Percentiles rank a stretch among this genome's conserved stretches.
Evolutionary conservation across 306 rosid genomes (phyloP).

Genomic region (Clitoria ternatea): DNA sequence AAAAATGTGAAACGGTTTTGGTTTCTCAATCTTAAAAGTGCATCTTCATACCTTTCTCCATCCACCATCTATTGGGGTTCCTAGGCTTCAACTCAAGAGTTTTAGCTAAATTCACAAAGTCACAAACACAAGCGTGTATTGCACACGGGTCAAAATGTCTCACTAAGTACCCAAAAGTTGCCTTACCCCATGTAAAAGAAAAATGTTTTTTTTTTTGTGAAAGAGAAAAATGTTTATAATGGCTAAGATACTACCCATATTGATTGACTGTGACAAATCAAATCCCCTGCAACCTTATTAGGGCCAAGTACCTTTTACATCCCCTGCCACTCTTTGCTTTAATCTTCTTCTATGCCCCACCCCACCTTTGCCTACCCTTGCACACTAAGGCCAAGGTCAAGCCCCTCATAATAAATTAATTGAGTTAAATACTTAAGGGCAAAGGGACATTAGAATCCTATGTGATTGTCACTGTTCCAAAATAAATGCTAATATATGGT

Average conservation of each 20-base stretch:
- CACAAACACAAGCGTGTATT: conserved; percentile 33
- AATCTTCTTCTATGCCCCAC: conserved; percentile 36
- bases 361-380: conserved; percentile 28
- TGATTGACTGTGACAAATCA: conserved; percentile 47
- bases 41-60: background rate
- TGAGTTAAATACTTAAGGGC: conserved; percentile 23
- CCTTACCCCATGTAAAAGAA: conserved; percentile 26
- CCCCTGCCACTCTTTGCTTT: conserved; percentile 27
- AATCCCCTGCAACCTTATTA: background rate
- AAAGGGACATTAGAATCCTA: conserved; percentile 68
- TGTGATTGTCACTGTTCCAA: conserved; percentile 44
- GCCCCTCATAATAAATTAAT: conserved; percentile 41
- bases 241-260: conserved; percentile 43
- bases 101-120: background rate
- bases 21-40: background rate
- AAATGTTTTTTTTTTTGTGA: conserved; percentile 24
- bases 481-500: conserved; percentile 17
- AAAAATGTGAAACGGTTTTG: background rate
- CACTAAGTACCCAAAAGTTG: conserved; percentile 26
- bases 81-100: conserved; percentile 9
- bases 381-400: conserved; percentile 38
- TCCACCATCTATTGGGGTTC: background rate
- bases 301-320: conserved; percentile 10
- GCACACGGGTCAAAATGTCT: conserved; percentile 26
- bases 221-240: conserved; percentile 35